Percentiles rank a stretch among this genome's conserved stretches.
phyloP scores from a whole-genome alignment of 345 rosid species.

The Citrus unshiu region DNA sequence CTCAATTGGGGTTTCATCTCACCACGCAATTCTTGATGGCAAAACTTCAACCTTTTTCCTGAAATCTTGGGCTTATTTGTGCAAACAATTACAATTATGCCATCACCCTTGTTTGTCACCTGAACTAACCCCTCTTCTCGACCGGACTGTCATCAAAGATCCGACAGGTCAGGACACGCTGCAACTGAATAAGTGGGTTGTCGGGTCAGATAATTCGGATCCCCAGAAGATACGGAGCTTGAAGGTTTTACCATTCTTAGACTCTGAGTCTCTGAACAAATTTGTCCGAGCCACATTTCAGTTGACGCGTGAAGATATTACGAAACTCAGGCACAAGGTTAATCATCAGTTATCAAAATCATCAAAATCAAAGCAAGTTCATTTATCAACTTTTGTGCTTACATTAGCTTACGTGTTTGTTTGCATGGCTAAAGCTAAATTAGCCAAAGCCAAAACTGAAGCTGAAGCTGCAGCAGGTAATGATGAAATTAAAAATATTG shows the following conservation, averaged over 20 bases:
- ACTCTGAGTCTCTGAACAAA: neutral
- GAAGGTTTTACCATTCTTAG: neutral
- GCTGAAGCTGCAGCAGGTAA: no score
- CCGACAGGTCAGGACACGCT: neutral
- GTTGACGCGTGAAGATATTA: conserved; percentile 5
- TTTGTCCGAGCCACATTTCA: conserved; percentile 15
- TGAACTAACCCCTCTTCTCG: conserved; percentile 11
- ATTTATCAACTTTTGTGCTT: conserved; percentile 28
- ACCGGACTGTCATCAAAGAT: no score
- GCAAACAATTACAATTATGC: neutral
- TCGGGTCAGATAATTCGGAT: neutral
- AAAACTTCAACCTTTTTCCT: neutral
- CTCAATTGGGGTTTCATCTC: no score
- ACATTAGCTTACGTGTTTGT: conserved; percentile 10
- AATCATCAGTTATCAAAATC: neutral
- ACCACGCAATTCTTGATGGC: no score
- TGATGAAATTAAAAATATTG: neutral
- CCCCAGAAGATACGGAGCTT: conserved; percentile 7
- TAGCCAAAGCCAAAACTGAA: neutral
- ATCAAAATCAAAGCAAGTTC: neutral
- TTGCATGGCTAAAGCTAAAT: conserved; percentile 18
- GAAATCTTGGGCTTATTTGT: conserved; percentile 18
- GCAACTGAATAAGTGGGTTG: neutral
- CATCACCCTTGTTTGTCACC: neutral
- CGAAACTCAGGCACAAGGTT: neutral